Evolutionary conservation across 2,329 filamentous ascomycete genomes (phyloP), one percentile per base, ranked within the genome.

Genomic region (Pyrenophora seminiperda): DNA sequence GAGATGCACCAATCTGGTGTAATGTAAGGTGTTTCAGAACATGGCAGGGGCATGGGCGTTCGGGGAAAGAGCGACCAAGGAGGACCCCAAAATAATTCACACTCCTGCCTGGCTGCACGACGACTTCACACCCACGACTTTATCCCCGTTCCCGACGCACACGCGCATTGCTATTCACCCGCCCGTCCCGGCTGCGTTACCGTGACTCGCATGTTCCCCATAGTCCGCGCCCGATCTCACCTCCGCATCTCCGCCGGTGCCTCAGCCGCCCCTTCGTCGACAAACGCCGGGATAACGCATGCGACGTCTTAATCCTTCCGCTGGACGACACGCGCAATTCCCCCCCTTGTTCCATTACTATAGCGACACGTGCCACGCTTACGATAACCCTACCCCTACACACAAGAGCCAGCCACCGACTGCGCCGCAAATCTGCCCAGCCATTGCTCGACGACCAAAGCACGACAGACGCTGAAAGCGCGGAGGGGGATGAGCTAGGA

Each of bases 401-500:
- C n/a, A n/a, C n/a, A n/a, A n/a, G 42, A 49, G 54, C 61, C 59
- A 61, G 58, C 58, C 63, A 62, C 57, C 57, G 58, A 59, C 59
- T 60, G 62, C 67, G 59, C 64, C 63, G 51, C 65, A 50, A 27
- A 41, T 54, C 47, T 53, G 54, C 62, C 65, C 65, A 65, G 61
- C 65, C 45, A 49, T 50, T 50, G 32, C 47, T 53, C 30, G 30
- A 33, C 51, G 22, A 17, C 33, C 41, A 4, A 20, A 31, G 22
- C 33, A 30, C 18, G n/a, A 24, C 43, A 24, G 44, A 31, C 47
- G 39, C 39, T 43, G 56, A 32, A 53, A 46, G 45, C 51, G 53
- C 61, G 32, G 41, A 53, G 39, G 62, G 69, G 65, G 52, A 72
- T 73, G 70, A 70, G 61, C 62, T 59, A 72, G 62, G 53, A 83